Base-by-base conservation (phyloP, 2,329 filamentous ascomycete species). In the Colletotrichum sp. region DNA sequence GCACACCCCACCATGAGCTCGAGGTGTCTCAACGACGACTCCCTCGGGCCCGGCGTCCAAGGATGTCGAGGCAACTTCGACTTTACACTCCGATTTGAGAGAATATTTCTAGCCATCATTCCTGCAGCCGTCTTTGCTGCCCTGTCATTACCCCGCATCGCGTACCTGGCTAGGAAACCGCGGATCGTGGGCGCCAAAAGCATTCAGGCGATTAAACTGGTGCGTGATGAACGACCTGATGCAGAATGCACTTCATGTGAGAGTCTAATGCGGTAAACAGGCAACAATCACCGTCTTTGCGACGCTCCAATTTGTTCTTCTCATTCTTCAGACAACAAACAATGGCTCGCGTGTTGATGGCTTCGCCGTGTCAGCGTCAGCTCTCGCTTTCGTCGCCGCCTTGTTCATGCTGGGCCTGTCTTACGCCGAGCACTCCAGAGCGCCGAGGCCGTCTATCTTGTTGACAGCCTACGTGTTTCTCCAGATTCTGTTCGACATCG, bases 11-110 rank as follows among this genome's bases (percentile, higher is more conserved):
- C 52, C 13, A 64, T 76, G 74, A 74, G 74, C 36, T 76, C 74
- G 10, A 64, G 24, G 16, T 84, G 83, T 66, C 78, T 76, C 30
- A 80, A 81, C 78, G 83, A 85, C 76, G 75, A 79, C 38, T 78
- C 80, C 32, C 80, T 88, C 36, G 85, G 86, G 18, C 86, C 86
- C 1, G 78, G 78, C 13, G 83, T 87, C 32, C 74, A 77, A 6
- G 84, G 84, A 43, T 88, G 85, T 66, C 83, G 86, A 8, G 83
- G 79, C 69, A 82, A 85, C 75, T 88, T 88, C 71, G 86, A 87
- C 76, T 87, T 87, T 52, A 88, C 86, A 6, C 79, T 88, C 69
- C 82, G 81, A 10, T 88, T 88, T 43, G 85, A 88, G 78, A 82
- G 84, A 62, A 79, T 87, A 15, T 82, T 87, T 61, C 83, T 88